Evolutionary conservation across 192 early-diverging fungal genomes (phyloP).

Genomic region (Mortierella hygrophila): DNA sequence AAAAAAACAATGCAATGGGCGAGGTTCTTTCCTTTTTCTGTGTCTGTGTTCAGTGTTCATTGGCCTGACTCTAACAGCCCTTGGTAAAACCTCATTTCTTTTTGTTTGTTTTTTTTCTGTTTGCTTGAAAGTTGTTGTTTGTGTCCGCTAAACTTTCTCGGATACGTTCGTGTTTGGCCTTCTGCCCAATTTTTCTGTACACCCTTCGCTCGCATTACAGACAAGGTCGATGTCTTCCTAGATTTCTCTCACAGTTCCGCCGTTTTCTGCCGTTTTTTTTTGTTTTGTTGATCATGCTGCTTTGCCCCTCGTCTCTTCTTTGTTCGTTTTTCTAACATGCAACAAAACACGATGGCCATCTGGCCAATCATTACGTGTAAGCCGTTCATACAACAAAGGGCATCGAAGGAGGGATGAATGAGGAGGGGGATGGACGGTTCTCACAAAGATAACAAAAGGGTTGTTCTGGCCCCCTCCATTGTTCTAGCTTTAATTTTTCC

Average conservation of each 20-base stretch:
- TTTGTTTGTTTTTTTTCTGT: not conserved
- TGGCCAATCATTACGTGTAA: not conserved
- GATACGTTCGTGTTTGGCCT: not conserved
- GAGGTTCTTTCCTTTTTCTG: not conserved
- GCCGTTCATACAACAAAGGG: not conserved
- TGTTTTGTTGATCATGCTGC: constrained; percentile 3
- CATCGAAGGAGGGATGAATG: not conserved
- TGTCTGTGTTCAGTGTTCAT: not conserved
- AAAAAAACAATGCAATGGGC: not conserved
- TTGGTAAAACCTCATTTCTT: not conserved
- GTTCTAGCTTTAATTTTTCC: not conserved
- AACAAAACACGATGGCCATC: not conserved
- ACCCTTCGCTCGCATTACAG: not conserved
- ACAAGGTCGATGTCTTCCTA: not conserved
- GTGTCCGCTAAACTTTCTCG: not conserved
- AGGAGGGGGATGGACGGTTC: not conserved
- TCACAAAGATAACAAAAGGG: not conserved
- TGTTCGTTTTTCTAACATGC: not conserved
- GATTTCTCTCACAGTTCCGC: not conserved
- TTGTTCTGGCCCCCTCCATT: not conserved
- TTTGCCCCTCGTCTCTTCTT: not conserved
- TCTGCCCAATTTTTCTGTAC: not conserved
- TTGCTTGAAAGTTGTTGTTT: not conserved
- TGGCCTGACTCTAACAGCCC: not conserved
- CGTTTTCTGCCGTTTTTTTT: constrained; percentile 1